A percentile compares a stretch with the other conserved stretches of the same genome.
Conservation (phyloP, 495 filamentous ascomycete genomes). For the Aspergillus funiculosus region DNA sequence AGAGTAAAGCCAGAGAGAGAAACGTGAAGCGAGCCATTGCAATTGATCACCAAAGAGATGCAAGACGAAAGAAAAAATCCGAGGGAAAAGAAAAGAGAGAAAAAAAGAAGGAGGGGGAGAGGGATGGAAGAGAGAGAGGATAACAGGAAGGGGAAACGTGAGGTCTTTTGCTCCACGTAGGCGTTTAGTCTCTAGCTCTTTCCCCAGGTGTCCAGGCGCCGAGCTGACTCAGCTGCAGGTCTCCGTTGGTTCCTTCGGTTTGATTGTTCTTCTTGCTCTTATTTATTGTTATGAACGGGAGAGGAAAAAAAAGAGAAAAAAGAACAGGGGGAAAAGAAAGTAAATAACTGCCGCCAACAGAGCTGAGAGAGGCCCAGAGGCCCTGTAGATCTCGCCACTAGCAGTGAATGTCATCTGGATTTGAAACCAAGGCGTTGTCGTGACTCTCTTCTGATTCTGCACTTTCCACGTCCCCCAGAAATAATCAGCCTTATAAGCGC, state of each 20-base stretch:
- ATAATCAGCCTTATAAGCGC: constrained; percentile 7
- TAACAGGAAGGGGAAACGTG: constrained; percentile 4
- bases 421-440: neutral
- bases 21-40: constrained; percentile 68
- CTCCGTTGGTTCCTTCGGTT: too few relatives aligned
- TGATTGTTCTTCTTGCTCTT: too few relatives aligned
- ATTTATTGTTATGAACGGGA: too few relatives aligned
- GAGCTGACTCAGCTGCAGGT: constrained; percentile 14
- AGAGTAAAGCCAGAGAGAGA: constrained; percentile 63
- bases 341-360: too few relatives aligned
- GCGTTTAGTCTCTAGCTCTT: constrained; percentile 12
- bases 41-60: constrained; percentile 12
- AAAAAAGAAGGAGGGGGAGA: constrained; percentile 6
- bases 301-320: constrained; percentile 12
- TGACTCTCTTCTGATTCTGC: neutral
- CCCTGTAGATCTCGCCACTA: neutral
- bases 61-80: constrained; percentile 16
- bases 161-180: constrained; percentile 28
- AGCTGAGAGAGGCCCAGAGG: too few relatives aligned
- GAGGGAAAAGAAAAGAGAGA: constrained; percentile 6
- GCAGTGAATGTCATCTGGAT: neutral
- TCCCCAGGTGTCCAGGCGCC: constrained; percentile 7
- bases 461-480: neutral
- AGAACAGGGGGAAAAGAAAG: constrained; percentile 12
- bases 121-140: constrained; percentile 4